Base-by-base conservation (phyloP, 257 asterid species). In the Rehmannia glutinosa region DNA sequence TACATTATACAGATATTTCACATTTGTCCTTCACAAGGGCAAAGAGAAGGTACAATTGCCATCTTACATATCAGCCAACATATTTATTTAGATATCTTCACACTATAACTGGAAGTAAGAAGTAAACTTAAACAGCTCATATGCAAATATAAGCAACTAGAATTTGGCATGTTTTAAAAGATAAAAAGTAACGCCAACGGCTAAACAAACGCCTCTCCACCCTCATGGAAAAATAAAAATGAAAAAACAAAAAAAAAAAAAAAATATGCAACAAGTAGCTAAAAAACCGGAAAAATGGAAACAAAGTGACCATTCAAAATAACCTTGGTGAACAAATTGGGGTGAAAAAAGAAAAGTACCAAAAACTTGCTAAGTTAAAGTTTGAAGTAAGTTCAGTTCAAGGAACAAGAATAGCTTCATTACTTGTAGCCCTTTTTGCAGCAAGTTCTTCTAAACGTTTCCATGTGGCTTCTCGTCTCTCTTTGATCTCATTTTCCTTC, bases 401-500 rank as follows among this genome's bases (percentile, higher is more conserved):
- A 73, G 81, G 71, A 73, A 84, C 86, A 33, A 80, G 87, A 73
- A 89, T 80, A 36, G 89, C 89, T 77, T 83, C 84, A 46, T 72
- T 77, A 43, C 77, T 76, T 0, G 90, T 58, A 56, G 78, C 77
- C 35, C 75, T 84, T 50, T 83, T 78, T 1, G 87, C 80, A 51
- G 89, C 89, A 32, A 80, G 63, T 64, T 82, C 77, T 73, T 90
- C 95, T 25, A 90, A 69, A 51, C 85, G 93, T 41, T 83, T 77
- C 97, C 97, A 90, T 11, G 74, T 82, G 70, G 84, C 77, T 72
- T 85, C 89, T 4, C 91, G 91, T 67, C 75, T 90, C 66, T 70
- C 76, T 43, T 74, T 80, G 25, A 74, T 53, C 54, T 81, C 88
- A 0, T 77, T 83, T 49, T 81, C 85, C 68, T 79, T 87, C 2